Evolutionary conservation across 2,329 filamentous ascomycete genomes (phyloP), one percentile per base, ranked within the genome.

Genomic region (Fusarium decemcellulare): DNA sequence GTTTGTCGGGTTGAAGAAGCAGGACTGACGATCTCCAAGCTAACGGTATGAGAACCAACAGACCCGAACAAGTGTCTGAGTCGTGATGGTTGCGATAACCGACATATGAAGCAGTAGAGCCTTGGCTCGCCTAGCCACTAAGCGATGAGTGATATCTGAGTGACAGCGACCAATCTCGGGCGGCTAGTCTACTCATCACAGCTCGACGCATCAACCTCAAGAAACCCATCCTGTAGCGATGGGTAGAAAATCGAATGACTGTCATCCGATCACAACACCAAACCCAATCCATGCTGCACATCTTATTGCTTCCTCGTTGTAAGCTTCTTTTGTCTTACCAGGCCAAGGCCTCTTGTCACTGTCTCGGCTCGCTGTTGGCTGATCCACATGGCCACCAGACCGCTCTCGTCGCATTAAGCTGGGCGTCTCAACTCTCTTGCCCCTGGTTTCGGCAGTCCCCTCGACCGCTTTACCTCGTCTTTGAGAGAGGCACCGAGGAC

Each of bases 231-330:
- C 27, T 57, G 53, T 57, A 52, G 44, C 62, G 54, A 63, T 59
- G 39, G 29, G 32, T 36, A 48, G 14, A 55, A 27, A 58, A 72
- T 71, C 68, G 68, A 70, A 71, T 37, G 68, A 72, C 65, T n/a
- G 56, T 71, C 68, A 61, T 71, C 59, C 46, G 54, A 66, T 61
- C 16, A 37, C 37, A 23, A 43, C 39, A 11, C 39, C 43, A 42
- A 11, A 39, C 43, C 46, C 23, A 23, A 36, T 57, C 48, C 42
- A 40, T 37, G 42, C 40, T 43, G 47, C 52, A 39, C 55, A 40
- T 65, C 37, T 60, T 18, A 18, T 50, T 8, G 14, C 32, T 40
- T 42, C 10, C 43, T 60, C 37, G 43, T 53, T 48, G 51, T 43
- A 30, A 11, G 54, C 59, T 70, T 60, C 37, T 44, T 32, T 32